phyloP scores from a whole-genome alignment of 2,329 filamentous ascomycete species.

The Fusarium floridanum region DNA sequence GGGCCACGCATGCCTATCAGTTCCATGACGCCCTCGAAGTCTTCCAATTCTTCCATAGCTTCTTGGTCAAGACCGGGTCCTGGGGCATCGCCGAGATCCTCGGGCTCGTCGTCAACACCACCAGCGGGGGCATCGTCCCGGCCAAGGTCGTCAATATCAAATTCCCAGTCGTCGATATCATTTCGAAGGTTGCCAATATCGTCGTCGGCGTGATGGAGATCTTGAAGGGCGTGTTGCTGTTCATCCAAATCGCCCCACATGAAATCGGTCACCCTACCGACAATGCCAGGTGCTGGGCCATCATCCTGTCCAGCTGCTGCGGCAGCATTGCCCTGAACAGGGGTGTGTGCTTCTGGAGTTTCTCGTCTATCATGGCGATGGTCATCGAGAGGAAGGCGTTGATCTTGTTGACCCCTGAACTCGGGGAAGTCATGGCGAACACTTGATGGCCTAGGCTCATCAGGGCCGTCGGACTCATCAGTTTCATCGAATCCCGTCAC shows the following conservation, averaged over 20 bases:
- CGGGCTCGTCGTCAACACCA: slow-evolving; percentile 46
- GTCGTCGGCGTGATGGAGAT: slow-evolving; percentile 58
- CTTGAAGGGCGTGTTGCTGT: slow-evolving; percentile 45
- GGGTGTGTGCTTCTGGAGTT: slow-evolving; percentile 10
- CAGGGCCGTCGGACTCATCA: neutral
- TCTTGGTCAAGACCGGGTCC: slow-evolving; percentile 79
- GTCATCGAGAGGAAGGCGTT: slow-evolving; percentile 3
- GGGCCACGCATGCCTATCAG: slow-evolving; percentile 97
- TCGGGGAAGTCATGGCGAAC: neutral
- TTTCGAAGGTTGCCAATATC: slow-evolving; percentile 53
- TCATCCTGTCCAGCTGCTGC: slow-evolving; percentile 29
- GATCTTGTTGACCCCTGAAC: slow-evolving; percentile 5
- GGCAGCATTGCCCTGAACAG: slow-evolving; percentile 14
- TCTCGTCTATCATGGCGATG: slow-evolving; percentile 9
- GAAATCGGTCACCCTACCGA: slow-evolving; percentile 64
- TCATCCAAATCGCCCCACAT: slow-evolving; percentile 71
- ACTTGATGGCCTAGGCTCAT: slow-evolving; percentile 3
- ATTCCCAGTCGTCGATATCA: slow-evolving; percentile 49
- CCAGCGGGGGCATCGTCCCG: slow-evolving; percentile 52
- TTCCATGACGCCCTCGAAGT: slow-evolving; percentile 96
- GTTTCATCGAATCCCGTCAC: slow-evolving; percentile 1
- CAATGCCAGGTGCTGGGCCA: slow-evolving; percentile 42
- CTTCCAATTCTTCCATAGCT: slow-evolving; percentile 87
- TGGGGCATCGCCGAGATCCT: slow-evolving; percentile 73
- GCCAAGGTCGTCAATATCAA: slow-evolving; percentile 53